Evolutionary conservation across 768 basidiomycete genomes (phyloP).

Genomic region (Lentinula sp.): DNA sequence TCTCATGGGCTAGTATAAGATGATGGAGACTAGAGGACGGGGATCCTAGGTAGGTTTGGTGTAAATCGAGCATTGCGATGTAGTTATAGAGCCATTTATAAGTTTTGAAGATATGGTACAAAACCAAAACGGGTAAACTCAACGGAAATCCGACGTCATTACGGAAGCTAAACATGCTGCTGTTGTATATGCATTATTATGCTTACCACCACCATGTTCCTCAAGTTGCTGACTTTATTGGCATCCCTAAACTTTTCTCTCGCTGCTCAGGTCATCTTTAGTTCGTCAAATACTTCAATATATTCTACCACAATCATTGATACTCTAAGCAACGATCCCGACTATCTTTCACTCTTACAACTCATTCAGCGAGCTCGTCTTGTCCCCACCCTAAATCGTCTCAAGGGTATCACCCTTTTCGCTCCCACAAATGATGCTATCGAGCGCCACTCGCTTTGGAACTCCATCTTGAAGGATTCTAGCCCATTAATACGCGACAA

Average conservation of each 20-base stretch:
- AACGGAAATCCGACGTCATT: not conserved
- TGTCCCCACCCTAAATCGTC: conserved; percentile 85
- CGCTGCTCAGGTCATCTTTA: conserved; percentile 23
- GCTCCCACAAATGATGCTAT: conserved; percentile 96
- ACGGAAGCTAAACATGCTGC: not conserved
- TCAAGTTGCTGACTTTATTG: conserved; percentile 17
- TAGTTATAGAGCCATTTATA: not conserved
- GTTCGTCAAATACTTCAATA: not conserved
- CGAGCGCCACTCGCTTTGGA: conserved; percentile 40
- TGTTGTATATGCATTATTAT: not conserved
- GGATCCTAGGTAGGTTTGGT: conserved; percentile 39
- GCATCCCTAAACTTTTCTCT: conserved; percentile 15
- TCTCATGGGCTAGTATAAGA: conserved; percentile 47
- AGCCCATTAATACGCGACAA: conserved; percentile 56
- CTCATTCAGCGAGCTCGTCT: conserved; percentile 83
- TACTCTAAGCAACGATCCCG: conserved; percentile 63
- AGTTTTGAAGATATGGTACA: not conserved
- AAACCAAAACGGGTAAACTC: not conserved
- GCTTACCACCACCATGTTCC: conserved; percentile 4
- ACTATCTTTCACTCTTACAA: conserved; percentile 69
- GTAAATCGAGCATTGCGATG: conserved; percentile 40
- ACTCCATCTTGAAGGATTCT: conserved; percentile 31
- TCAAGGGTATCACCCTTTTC: conserved; percentile 81
- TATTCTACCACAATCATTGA: conserved; percentile 70
- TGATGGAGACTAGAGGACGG: conserved; percentile 51